These are phyloP conservation scores for Pseudocercospora pini-densiflorae DNA, from an alignment of 2,329 filamentous ascomycete species.

Conservation along the genomic window DNA sequence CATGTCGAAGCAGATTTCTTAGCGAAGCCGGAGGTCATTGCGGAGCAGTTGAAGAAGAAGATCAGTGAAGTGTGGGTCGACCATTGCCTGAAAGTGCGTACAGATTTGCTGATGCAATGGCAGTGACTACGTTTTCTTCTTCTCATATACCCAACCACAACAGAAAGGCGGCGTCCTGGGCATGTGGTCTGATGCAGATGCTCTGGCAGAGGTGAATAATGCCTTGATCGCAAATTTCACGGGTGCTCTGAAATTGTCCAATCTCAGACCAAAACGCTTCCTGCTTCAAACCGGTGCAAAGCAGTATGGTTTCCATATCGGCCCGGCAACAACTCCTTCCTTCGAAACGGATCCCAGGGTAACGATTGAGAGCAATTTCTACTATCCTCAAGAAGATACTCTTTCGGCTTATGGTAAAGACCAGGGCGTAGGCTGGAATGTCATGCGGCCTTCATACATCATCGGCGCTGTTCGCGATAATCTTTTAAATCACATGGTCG, in stretches of 20 bases:
- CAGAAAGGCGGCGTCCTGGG: slow-evolving; percentile 32
- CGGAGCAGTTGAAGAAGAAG: slow-evolving; percentile 33
- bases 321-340: slow-evolving; percentile 48
- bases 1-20: slow-evolving; percentile 40
- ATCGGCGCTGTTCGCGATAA: slow-evolving; percentile 54
- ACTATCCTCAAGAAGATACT: slow-evolving; percentile 58
- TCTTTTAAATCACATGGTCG: slow-evolving; percentile 53
- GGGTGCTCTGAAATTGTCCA: slow-evolving; percentile 18
- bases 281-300: slow-evolving; percentile 56
- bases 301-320: slow-evolving; percentile 55
- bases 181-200: slow-evolving; percentile 40
- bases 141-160: slow-evolving; percentile 51
- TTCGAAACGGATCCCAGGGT: slow-evolving; percentile 52
- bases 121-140: slow-evolving; percentile 56
- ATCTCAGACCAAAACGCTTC: slow-evolving; percentile 48
- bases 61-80: slow-evolving; percentile 17
- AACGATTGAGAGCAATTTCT: slow-evolving; percentile 56
- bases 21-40: slow-evolving; percentile 38
- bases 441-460: slow-evolving; percentile 53
- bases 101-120: slow-evolving; percentile 32
- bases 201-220: slow-evolving; percentile 40
- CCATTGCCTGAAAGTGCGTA: background rate
- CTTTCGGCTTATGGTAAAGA: slow-evolving; percentile 48
- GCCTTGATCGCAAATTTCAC: slow-evolving; percentile 20
- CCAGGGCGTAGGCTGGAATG: slow-evolving; percentile 44